These are phyloP conservation scores for Neoboletus brunneissimus DNA, from an alignment of 768 basidiomycete species.

Conservation along the genomic window DNA sequence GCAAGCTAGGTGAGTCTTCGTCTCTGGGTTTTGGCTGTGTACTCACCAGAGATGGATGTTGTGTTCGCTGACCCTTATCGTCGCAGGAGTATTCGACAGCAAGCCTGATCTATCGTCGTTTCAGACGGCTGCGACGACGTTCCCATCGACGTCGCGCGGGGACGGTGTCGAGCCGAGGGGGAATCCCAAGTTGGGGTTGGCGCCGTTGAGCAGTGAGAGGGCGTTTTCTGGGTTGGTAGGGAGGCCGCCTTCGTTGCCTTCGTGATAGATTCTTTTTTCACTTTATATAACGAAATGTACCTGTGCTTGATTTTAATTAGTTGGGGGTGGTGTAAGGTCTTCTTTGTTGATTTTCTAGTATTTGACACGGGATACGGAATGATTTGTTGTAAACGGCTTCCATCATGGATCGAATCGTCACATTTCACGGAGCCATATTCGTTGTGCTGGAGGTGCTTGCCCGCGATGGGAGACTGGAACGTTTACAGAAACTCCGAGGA, in stretches of 20 bases:
- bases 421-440: no score
- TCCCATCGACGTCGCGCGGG: slow-evolving; percentile 13
- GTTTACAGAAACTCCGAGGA: no score
- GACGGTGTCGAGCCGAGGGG: slow-evolving; percentile 27
- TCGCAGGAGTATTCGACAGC: slow-evolving; percentile 35
- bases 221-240: slow-evolving; percentile 28
- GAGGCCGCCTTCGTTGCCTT: slow-evolving; percentile 17
- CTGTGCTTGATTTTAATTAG: slow-evolving; percentile 16
- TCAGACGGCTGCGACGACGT: slow-evolving; percentile 26
- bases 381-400: no score
- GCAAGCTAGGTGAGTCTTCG: slow-evolving; percentile 34
- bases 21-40: neutral
- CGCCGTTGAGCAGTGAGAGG: slow-evolving; percentile 37
- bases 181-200: slow-evolving; percentile 38
- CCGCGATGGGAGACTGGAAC: no score
- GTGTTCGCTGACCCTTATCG: neutral
- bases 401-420: neutral
- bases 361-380: neutral
- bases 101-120: slow-evolving; percentile 35
- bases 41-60: neutral
- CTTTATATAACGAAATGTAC: neutral
- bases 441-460: neutral
- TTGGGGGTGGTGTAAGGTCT: slow-evolving; percentile 2
- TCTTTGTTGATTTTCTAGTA: neutral
- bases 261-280: slow-evolving; percentile 6